Base-by-base conservation (phyloP, 495 filamentous ascomycete species). In the Parathielavia hyrcaniae region DNA sequence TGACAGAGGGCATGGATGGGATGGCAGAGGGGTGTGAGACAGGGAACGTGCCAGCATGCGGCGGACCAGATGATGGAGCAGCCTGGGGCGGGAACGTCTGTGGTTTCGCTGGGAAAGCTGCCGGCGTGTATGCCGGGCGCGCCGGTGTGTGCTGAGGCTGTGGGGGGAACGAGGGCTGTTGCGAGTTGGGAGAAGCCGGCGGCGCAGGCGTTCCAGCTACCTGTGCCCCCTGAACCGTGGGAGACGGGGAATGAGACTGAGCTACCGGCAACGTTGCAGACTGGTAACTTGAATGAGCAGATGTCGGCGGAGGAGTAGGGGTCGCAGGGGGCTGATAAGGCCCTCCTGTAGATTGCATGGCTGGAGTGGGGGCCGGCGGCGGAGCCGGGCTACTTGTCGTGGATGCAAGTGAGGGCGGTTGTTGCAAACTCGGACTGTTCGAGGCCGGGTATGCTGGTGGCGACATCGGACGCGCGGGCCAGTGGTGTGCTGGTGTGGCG, bases 21-120 rank as follows among this genome's bases (percentile, higher is more conserved):
- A 60, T 47, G 16, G 54, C 56, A 0, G 58, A 49, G 17, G 52
- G 58, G 4, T 43, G 35, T 16, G 57, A 13, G 26, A 44, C 8
- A 23, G 56, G 51, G 11, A 40, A 46, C 9, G 53, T 40, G 32
- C 50, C 23, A 13, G 53, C 44, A 39, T n/a, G n/a, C 16, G 35
- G 1, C 20, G 39, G 44, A 9, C 44, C 17, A 30, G 6, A 30
- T 1, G 53, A n/a, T 9, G 41, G 12, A 9, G 35, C 13, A 3
- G 39, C 7, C 14, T 47, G 55, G 22, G 23, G 9, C 20, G 55
- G 36, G 19, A 35, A 17, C 9, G 49, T 55, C 10, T 49, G 13
- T 20, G 59, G 45, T 11, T 57, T 63, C n/a, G 46, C 22, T 0
- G 63, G 55, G 39, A 62, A 60, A 19, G 60, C 48, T 6, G 63